Conservation (phyloP, 2,329 filamentous ascomycete species). For the Ophioceras dolichostomum region DNA sequence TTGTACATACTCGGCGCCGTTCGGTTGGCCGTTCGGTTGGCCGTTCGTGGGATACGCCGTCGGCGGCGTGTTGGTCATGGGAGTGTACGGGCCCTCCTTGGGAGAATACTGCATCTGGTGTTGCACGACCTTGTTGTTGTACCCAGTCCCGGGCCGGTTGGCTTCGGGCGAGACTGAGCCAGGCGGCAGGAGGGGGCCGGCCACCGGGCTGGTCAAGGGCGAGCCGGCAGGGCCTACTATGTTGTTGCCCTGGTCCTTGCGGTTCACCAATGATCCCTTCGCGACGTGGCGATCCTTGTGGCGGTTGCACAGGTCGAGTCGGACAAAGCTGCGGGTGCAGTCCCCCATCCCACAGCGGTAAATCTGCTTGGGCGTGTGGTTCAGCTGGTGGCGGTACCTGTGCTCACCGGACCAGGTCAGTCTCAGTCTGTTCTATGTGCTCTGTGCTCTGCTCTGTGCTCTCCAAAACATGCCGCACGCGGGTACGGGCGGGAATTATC, state of each 20-base stretch:
- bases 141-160: slow-evolving; percentile 28
- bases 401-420: no score
- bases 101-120: slow-evolving; percentile 5
- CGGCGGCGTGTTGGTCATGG: slow-evolving; percentile 16
- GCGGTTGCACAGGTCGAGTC: slow-evolving; percentile 81
- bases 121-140: slow-evolving; percentile 21
- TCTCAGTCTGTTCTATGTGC: no score
- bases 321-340: slow-evolving; percentile 82
- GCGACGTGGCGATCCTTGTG: slow-evolving; percentile 73
- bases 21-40: neutral
- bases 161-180: slow-evolving; percentile 35
- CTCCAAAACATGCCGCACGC: no score
- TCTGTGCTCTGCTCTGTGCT: no score
- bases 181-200: slow-evolving; percentile 21
- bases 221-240: no score
- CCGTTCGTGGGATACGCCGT: slow-evolving; percentile 2
- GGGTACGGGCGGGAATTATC: no score
- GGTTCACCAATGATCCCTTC: slow-evolving; percentile 63
- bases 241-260: slow-evolving; percentile 69
- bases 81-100: neutral
- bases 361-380: slow-evolving; percentile 91
- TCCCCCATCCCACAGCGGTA: slow-evolving; percentile 89
- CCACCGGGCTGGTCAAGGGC: neutral
- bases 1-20: slow-evolving; percentile 20
- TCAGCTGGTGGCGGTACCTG: slow-evolving; percentile 81